Percentiles rank a stretch among this genome's conserved stretches.
These are phyloP conservation scores for Metarhizium humberi DNA, from an alignment of 2,329 filamentous ascomycete species.

Conservation along the genomic window DNA sequence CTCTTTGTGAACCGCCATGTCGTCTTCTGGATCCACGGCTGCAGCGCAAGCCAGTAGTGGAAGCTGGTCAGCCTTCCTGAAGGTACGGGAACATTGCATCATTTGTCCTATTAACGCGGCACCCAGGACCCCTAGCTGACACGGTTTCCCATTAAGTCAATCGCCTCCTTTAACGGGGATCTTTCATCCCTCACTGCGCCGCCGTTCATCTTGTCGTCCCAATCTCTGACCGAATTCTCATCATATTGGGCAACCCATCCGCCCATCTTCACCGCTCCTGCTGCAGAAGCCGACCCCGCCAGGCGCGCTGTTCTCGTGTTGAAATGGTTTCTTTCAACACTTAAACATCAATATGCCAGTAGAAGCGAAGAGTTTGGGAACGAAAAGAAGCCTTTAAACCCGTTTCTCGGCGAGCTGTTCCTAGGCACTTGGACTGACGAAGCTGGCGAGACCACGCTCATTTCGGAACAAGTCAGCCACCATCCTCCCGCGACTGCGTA, in stretches of 20 bases:
- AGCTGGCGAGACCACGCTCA: conserved; percentile 71
- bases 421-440: conserved; percentile 82
- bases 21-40: conserved; percentile 17
- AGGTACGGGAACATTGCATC: conserved; percentile 25
- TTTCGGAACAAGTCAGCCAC: conserved; percentile 92
- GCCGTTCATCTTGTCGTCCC: conserved; percentile 72
- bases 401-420: conserved; percentile 92
- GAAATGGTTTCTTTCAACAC: conserved; percentile 89
- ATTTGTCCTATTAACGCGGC: not conserved
- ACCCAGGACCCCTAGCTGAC: conserved; percentile 3
- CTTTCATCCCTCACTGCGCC: conserved; percentile 72
- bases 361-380: conserved; percentile 73
- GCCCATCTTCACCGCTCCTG: conserved; percentile 69
- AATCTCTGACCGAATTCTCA: conserved; percentile 71
- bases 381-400: conserved; percentile 97
- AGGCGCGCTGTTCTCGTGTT: conserved; percentile 82
- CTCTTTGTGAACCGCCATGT: conserved; percentile 15
- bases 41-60: conserved; percentile 30
- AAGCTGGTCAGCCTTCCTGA: conserved; percentile 44
- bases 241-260: conserved; percentile 79
- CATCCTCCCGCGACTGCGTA: conserved; percentile 95
- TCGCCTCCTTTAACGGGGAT: conserved; percentile 75
- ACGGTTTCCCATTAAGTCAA: conserved; percentile 39
- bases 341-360: conserved; percentile 75
- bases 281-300: conserved; percentile 66